A percentile compares a stretch with the other conserved stretches of the same genome.
phyloP scores from a whole-genome alignment of 2,329 filamentous ascomycete species.

The Endocalyx cinctus region DNA sequence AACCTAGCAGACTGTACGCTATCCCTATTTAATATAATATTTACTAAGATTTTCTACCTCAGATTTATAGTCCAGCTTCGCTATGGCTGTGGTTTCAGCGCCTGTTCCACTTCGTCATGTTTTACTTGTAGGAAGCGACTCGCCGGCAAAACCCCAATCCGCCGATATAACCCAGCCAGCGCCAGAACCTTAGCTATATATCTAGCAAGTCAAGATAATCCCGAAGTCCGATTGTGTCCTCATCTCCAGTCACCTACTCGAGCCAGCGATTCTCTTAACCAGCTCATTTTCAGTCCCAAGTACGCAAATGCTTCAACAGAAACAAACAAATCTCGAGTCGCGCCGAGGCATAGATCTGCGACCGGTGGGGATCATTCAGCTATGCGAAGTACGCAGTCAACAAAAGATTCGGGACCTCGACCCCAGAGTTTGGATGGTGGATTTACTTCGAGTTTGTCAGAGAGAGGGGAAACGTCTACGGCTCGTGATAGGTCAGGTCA shows the following conservation, averaged over 20 bases:
- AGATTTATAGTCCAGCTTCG: conserved; percentile 81
- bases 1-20: conserved; percentile 11
- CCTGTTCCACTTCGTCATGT: conserved; percentile 73
- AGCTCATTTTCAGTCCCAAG: conserved; percentile 41
- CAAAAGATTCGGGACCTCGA: too few species aligned
- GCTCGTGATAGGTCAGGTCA: conserved; percentile 10
- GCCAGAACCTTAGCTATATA: conserved; percentile 77
- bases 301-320: conserved; percentile 19
- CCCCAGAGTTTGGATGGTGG: too few species aligned
- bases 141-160: conserved; percentile 62
- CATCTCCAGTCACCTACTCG: conserved; percentile 38
- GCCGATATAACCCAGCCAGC: conserved; percentile 75
- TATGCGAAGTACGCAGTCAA: conserved; percentile 1
- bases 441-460: background rate
- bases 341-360: conserved; percentile 5
- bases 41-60: conserved; percentile 6
- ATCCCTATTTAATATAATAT: too few species aligned
- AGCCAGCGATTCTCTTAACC: conserved; percentile 41
- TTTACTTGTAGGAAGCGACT: conserved; percentile 70
- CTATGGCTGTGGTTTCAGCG: conserved; percentile 66
- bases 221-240: conserved; percentile 65
- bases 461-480: conserved; percentile 1
- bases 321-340: conserved; percentile 9
- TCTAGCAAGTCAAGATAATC: conserved; percentile 74
- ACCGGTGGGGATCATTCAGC: background rate